A percentile compares a stretch with the other conserved stretches of the same genome.
Evolutionary conservation across 768 basidiomycete species (phyloP).

Genomic region (Hirschioporus abietinus): DNA sequence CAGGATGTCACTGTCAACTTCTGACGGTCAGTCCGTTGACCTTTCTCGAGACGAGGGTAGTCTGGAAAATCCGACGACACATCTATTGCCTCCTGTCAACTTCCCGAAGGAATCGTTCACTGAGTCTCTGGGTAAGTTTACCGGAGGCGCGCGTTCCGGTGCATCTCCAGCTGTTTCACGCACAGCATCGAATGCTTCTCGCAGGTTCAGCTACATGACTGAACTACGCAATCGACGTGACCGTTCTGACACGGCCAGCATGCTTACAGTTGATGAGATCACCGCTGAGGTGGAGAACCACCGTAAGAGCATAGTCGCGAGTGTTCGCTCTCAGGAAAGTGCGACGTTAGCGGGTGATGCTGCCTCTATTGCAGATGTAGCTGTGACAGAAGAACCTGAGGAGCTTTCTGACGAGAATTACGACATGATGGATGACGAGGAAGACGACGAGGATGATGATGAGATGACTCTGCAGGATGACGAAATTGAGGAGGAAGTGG

Average conservation of each 20-base stretch:
- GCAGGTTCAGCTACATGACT: slow-evolving; percentile 75
- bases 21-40: slow-evolving; percentile 63
- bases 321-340: slow-evolving; percentile 40
- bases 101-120: slow-evolving; percentile 76
- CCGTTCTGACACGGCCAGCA: slow-evolving; percentile 79
- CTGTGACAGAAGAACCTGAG: slow-evolving; percentile 22
- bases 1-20: slow-evolving; percentile 68
- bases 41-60: slow-evolving; percentile 45
- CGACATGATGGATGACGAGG: slow-evolving; percentile 42
- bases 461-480: slow-evolving; percentile 25
- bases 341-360: slow-evolving; percentile 40
- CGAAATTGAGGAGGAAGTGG: slow-evolving; percentile 27
- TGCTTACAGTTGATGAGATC: slow-evolving; percentile 96
- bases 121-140: slow-evolving; percentile 64
- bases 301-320: slow-evolving; percentile 39
- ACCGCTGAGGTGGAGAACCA: slow-evolving; percentile 84
- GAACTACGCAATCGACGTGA: slow-evolving; percentile 81
- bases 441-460: slow-evolving; percentile 33
- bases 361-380: slow-evolving; percentile 33
- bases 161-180: slow-evolving; percentile 24
- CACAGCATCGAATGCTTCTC: slow-evolving; percentile 44
- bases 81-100: slow-evolving; percentile 71
- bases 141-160: slow-evolving; percentile 26
- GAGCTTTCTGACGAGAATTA: slow-evolving; percentile 22
- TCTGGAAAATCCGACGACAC: slow-evolving; percentile 33